Evolutionary conservation across 129 eudicot species (phyloP).

Genomic region (Saposhnikovia divaricata): DNA sequence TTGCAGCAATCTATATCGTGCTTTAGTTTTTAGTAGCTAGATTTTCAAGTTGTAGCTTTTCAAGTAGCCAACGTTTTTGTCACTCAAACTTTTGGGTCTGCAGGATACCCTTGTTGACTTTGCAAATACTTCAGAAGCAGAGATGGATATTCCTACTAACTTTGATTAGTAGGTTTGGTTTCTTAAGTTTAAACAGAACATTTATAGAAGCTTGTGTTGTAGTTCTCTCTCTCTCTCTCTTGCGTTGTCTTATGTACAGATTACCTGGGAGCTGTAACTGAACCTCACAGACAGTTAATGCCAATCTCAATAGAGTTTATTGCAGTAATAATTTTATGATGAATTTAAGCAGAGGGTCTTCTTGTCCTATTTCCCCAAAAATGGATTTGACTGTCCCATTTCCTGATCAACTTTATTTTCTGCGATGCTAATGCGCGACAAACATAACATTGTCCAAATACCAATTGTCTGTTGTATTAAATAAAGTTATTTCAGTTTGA

Average conservation of each 20-base stretch:
- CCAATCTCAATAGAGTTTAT: not conserved
- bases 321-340: not conserved
- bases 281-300: not conserved
- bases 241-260: slow-evolving; percentile 5
- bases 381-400: not conserved
- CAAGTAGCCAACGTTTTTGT: not conserved
- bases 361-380: not conserved
- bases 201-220: slow-evolving; percentile 1
- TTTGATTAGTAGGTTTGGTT: slow-evolving; percentile 24
- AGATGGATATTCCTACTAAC: slow-evolving; percentile 35
- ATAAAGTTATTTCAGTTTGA: too few species aligned
- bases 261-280: slow-evolving; percentile 2
- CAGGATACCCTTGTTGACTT: slow-evolving; percentile 35
- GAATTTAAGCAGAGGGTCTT: too few species aligned
- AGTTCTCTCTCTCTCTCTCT: slow-evolving; percentile 2
- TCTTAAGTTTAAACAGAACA: not conserved
- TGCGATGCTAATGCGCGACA: too few species aligned
- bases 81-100: slow-evolving; percentile 3
- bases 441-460: too few species aligned
- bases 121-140: slow-evolving; percentile 30
- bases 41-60: too few species aligned
- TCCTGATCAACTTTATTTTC: too few species aligned
- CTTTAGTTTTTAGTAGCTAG: not conserved
- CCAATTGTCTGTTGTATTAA: too few species aligned
- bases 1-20: not conserved